Evolutionary conservation across 2,329 filamentous ascomycete genomes (phyloP).

Genomic region (Eutypella sp.): DNA sequence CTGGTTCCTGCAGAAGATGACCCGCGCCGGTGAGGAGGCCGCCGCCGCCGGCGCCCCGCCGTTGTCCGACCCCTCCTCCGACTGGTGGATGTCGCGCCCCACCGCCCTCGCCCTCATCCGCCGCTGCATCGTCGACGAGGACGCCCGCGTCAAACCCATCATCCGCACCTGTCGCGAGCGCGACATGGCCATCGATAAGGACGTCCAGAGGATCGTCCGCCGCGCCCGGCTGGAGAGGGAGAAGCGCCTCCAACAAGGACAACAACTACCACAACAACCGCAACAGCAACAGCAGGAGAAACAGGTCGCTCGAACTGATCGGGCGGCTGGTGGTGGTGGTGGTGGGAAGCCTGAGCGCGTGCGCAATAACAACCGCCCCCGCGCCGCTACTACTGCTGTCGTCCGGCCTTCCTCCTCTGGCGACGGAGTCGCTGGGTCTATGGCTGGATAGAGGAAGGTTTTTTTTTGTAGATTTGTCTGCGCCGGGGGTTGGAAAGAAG

Average conservation of each 20-base stretch:
- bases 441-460: too few relatives aligned
- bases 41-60: slow-evolving; percentile 7
- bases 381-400: too few relatives aligned
- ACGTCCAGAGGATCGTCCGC: slow-evolving; percentile 19
- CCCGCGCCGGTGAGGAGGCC: slow-evolving; percentile 3
- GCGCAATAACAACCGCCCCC: too few relatives aligned
- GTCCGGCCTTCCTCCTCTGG: too few relatives aligned
- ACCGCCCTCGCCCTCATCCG: slow-evolving; percentile 29
- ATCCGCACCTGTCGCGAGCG: slow-evolving; percentile 26
- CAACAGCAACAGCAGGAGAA: background rate
- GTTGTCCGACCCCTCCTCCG: too few relatives aligned
- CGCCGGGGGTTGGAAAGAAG: too few relatives aligned
- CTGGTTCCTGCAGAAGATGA: slow-evolving; percentile 24
- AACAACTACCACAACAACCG: background rate
- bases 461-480: too few relatives aligned
- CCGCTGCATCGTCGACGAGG: slow-evolving; percentile 28
- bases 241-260: background rate
- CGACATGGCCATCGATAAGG: slow-evolving; percentile 19
- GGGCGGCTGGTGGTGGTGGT: too few relatives aligned
- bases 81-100: slow-evolving; percentile 27
- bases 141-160: slow-evolving; percentile 28
- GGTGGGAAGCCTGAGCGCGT: background rate
- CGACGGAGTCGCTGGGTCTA: too few relatives aligned
- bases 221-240: slow-evolving; percentile 5
- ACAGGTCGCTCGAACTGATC: too few relatives aligned